These are phyloP conservation scores for Hygrocybe punicea DNA, from an alignment of 768 basidiomycete genomes.

Conservation along the genomic window DNA sequence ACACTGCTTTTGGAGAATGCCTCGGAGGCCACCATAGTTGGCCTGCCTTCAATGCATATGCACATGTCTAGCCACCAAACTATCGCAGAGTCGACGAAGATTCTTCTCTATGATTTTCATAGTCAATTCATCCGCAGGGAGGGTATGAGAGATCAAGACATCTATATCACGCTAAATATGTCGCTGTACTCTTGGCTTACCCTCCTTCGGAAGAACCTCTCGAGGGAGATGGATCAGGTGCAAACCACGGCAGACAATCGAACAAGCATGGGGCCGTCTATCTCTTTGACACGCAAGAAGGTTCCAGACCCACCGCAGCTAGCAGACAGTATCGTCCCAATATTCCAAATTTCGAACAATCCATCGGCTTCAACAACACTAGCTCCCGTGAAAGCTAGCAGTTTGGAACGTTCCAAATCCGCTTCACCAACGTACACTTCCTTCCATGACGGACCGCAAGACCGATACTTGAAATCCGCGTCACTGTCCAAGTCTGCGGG, in stretches of 20 bases:
- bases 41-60: conserved; percentile 78
- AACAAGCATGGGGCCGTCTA: conserved; percentile 28
- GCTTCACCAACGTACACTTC: neutral
- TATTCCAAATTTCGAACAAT: neutral
- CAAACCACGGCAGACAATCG: conserved; percentile 56
- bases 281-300: conserved; percentile 35
- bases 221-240: conserved; percentile 75
- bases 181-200: conserved; percentile 81
- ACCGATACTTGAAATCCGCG: neutral
- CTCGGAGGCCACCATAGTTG: conserved; percentile 70
- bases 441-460: neutral
- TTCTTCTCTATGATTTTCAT: conserved; percentile 66
- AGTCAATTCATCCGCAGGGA: conserved; percentile 60
- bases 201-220: conserved; percentile 67
- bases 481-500: neutral
- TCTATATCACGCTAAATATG: conserved; percentile 83
- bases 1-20: conserved; percentile 56
- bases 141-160: conserved; percentile 60
- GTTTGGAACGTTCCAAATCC: neutral
- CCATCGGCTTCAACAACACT: neutral
- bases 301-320: conserved; percentile 31
- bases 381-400: neutral
- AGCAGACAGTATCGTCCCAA: conserved; percentile 8
- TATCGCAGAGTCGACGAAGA: conserved; percentile 34
- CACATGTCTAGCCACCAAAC: conserved; percentile 71